Evolutionary conservation across 495 filamentous ascomycete species (phyloP).

Genomic region (Tuber microsphaerosporum): DNA sequence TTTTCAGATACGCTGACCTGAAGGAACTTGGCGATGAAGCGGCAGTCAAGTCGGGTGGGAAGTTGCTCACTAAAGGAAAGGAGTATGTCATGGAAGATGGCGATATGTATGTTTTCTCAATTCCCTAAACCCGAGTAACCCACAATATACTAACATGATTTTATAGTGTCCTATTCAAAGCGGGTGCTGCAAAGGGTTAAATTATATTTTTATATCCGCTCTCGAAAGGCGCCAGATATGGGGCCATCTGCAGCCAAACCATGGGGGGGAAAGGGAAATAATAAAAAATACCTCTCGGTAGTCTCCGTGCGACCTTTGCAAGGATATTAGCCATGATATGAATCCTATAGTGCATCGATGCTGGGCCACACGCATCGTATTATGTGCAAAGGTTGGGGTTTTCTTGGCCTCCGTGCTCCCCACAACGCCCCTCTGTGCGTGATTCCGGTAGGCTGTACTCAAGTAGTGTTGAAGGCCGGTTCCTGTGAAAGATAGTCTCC

Average conservation of each 20-base stretch:
- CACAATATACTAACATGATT: constrained; percentile 48
- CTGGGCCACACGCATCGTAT: not conserved
- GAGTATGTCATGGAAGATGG: constrained; percentile 82
- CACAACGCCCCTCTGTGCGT: not conserved
- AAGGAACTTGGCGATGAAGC: constrained; percentile 84
- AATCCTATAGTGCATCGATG: not conserved
- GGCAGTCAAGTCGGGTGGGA: constrained; percentile 83
- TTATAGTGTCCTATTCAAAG: constrained; percentile 69
- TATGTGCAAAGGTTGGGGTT: not conserved
- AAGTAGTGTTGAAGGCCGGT: not conserved
- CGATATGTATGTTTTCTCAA: constrained; percentile 47
- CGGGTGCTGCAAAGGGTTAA: constrained; percentile 82
- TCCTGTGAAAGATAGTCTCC: not conserved
- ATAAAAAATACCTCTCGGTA: not conserved
- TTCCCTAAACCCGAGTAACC: constrained; percentile 24
- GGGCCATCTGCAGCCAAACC: not conserved
- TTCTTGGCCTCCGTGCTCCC: not conserved
- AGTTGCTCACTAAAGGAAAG: constrained; percentile 98
- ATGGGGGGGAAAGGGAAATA: not conserved
- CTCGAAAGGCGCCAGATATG: not conserved
- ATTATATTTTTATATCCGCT: not conserved
- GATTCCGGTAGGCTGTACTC: not conserved
- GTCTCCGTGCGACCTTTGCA: not conserved
- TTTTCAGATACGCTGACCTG: constrained; percentile 74
- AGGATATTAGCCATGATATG: not conserved